Base-by-base conservation (phyloP, 495 filamentous ascomycete species). In the Podospora conica region DNA sequence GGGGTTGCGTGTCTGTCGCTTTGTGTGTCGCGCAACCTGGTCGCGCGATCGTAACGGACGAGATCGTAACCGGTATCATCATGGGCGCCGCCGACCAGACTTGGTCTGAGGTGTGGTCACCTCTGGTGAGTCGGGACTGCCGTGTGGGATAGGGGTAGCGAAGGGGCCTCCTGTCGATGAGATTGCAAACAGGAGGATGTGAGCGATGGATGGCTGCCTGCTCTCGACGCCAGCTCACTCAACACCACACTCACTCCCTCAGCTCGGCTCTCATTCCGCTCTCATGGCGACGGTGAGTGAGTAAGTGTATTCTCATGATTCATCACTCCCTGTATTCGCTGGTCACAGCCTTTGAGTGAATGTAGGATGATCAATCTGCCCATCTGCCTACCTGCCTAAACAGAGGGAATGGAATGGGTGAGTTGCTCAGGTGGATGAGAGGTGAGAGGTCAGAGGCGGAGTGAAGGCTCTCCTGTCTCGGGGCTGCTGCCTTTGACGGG, bases 31-130 rank as follows among this genome's bases (percentile, higher is more conserved):
- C 29, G 55, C 54, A 64, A 58, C 63, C 54, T 58, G 63, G 63
- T 64, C 63, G 28, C 55, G 57, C 29, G 53, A 64, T 48, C 63
- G 58, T 33, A 55, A 55, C 55, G 63, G 58, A 48, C 63, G 63
- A 22, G 54, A 22, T 21, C 31, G 27, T 9, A 18, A 58, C 48
- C 21, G 54, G 61, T 55, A 63, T 63, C 61, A 63, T 56, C 48
- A 55, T 63, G 20, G 25, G 29, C 23, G 23, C 27, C 54, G 53
- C 54, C 40, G 40, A 48, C 40, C 40, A n/a, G 33, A 48, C 40
- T n/a, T 18, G 5, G 25, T 27, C 25, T 6, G 6, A 27, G 25
- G 25, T 33, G 33, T n/a, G 33, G 29, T 31, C 9, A 31, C 29
- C n/a, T n/a, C n/a, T 48, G 40, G 18, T 48, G 40, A 48, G 40